Percentiles rank a stretch among this genome's conserved stretches.
Conservation (phyloP, 2,329 filamentous ascomycete genomes). For the Malbranchea cinnamomea region DNA sequence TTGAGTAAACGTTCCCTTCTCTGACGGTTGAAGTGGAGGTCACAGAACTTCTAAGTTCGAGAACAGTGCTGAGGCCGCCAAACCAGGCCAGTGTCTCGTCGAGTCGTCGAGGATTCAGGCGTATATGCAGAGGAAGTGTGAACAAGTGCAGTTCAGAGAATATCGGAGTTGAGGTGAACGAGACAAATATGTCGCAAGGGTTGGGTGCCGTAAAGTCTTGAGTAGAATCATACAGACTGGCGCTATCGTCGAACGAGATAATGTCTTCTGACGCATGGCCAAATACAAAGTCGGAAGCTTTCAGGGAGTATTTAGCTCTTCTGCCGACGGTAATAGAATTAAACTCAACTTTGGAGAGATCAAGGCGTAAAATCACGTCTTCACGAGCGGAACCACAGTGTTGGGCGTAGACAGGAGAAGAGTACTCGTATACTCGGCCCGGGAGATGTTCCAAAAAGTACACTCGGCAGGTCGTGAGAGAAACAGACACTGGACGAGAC, state of each 20-base stretch:
- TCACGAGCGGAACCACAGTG: slow-evolving; percentile 15
- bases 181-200: slow-evolving; percentile 26
- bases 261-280: slow-evolving; percentile 35
- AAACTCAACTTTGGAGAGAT: slow-evolving; percentile 15
- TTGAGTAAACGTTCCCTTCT: too few relatives aligned
- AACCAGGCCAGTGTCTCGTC: slow-evolving; percentile 83
- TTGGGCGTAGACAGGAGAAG: slow-evolving; percentile 8
- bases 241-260: slow-evolving; percentile 35
- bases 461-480: slow-evolving; percentile 18
- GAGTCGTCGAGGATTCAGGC: slow-evolving; percentile 62
- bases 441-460: slow-evolving; percentile 25
- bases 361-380: slow-evolving; percentile 20
- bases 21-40: slow-evolving; percentile 50
- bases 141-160: slow-evolving; percentile 42
- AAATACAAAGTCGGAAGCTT: slow-evolving; percentile 30
- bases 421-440: slow-evolving; percentile 16
- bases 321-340: slow-evolving; percentile 12
- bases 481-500: slow-evolving; percentile 13
- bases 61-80: slow-evolving; percentile 77
- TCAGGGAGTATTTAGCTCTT: slow-evolving; percentile 16
- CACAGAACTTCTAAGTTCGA: slow-evolving; percentile 77
- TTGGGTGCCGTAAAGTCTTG: slow-evolving; percentile 25
- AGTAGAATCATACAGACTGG: slow-evolving; percentile 32
- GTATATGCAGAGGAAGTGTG: slow-evolving; percentile 61
- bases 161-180: slow-evolving; percentile 18